Conservation (phyloP, 2,329 filamentous ascomycete species). For the Ophiocordyceps sinensis region DNA sequence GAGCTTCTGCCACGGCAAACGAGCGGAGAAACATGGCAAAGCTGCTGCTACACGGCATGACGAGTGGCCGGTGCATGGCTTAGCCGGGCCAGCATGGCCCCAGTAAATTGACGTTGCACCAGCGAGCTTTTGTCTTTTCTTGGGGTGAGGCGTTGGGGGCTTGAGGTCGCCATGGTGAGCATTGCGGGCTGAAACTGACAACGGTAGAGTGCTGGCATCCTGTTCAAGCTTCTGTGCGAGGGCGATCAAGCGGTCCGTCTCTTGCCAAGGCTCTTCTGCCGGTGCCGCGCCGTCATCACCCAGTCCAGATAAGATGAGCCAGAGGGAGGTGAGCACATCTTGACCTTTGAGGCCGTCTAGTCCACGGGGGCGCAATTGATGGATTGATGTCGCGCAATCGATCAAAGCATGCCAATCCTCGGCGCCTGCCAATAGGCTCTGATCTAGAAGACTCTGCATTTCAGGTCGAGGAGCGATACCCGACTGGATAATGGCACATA, state of each 20-base stretch:
- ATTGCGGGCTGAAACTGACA: conserved; percentile 2
- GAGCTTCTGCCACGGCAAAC: too few relatives aligned
- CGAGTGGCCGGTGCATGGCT: background rate
- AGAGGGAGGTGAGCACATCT: conserved; percentile 19
- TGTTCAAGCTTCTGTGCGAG: conserved; percentile 13
- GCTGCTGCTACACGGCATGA: conserved; percentile 1
- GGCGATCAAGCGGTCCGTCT: conserved; percentile 21
- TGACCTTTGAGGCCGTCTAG: conserved; percentile 13
- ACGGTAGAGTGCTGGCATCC: conserved; percentile 7
- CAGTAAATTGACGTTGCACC: conserved; percentile 14
- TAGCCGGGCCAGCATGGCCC: conserved; percentile 3
- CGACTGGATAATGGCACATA: conserved; percentile 16
- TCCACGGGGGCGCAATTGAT: conserved; percentile 4
- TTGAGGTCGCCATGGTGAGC: background rate
- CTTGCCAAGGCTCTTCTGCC: conserved; percentile 13
- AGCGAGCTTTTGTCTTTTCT: background rate
- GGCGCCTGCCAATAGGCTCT: conserved; percentile 17
- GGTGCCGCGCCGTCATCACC: conserved; percentile 1
- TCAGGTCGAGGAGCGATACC: conserved; percentile 11
- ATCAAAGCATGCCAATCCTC: conserved; percentile 20
- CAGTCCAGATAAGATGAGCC: conserved; percentile 8
- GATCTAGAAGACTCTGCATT: conserved; percentile 11
- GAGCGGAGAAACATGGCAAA: conserved; percentile 1
- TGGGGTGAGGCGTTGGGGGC: background rate
- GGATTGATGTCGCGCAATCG: conserved; percentile 18